Base-by-base conservation (phyloP, 305 asterid genomes). In the Ruellia speciosa region DNA sequence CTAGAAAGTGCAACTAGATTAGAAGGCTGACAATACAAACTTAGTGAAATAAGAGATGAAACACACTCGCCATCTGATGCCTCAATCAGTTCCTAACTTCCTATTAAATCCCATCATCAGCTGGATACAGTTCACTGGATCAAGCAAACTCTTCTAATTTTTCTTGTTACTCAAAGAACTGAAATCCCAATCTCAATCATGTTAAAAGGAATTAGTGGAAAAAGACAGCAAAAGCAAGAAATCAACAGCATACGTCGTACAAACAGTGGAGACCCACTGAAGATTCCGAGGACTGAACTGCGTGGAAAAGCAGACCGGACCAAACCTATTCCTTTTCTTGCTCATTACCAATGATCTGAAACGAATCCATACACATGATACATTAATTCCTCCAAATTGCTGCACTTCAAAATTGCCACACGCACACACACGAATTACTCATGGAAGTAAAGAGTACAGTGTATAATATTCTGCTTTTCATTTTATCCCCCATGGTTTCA, bases 231-330 rank as follows among this genome's bases (percentile, higher is more conserved):
- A 17, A 50, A 31, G n/a, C n/a, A n/a, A 0, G 4, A 4, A 39
- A 39, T 12, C 45, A 47, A 62, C 41, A 53, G 62, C 73, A 67
- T 84, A 88, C 98, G 66, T 81, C 54, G 88, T 73, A 24, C 88
- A 72, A 62, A 92, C 60, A 70, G 90, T 39, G 37, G 86, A 77
- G 73, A 82, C 62, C 93, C 90, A 84, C 56, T 85, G 95, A 19
- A 92, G 86, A 74, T 82, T 79, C 59, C 52, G 56, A 52, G 86
- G 76, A 45, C 84, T 20, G 43, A 90, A 73, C 65, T 83, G 81
- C 33, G 75, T 73, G 40, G 93, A 69, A 58, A 68, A 77, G 69
- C 95, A 85, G 68, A 86, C 90, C 4, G 80, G 81, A 33, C 85
- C 88, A 54, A 50, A 70, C 39, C 81, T 70, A 45, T 58, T 56